Evolutionary conservation across 345 rosid species (phyloP).

Genomic region (Fremontodendron californicum): DNA sequence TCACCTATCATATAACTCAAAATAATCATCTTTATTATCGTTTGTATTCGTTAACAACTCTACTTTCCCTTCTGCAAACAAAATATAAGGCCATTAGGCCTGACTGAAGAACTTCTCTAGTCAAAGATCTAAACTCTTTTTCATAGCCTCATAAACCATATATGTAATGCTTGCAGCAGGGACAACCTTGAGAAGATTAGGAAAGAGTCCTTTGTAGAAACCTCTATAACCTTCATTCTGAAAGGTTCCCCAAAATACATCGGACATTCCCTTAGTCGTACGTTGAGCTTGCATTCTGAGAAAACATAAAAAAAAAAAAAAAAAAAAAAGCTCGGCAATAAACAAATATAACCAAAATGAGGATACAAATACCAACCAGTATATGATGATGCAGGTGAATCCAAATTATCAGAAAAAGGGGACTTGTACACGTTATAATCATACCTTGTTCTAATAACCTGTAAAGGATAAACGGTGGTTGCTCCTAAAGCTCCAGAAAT

Average conservation of each 20-base stretch:
- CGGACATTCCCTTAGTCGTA: slow-evolving; percentile 56
- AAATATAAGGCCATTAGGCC: not conserved
- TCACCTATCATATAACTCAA: slow-evolving; percentile 23
- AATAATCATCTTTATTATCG: slow-evolving; percentile 25
- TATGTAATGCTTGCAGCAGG: slow-evolving; percentile 52
- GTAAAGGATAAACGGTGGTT: slow-evolving; percentile 88
- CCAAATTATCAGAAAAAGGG: not conserved
- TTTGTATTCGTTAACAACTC: slow-evolving; percentile 22
- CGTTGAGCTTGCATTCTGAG: slow-evolving; percentile 91
- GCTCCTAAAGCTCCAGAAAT: slow-evolving; percentile 91
- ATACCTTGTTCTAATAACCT: slow-evolving; percentile 90
- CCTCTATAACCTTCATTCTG: slow-evolving; percentile 73
- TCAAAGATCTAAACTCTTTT: slow-evolving; percentile 65
- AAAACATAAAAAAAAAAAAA: slow-evolving; percentile 10
- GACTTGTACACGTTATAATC: not conserved
- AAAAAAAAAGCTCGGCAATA: not conserved
- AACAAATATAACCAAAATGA: not conserved
- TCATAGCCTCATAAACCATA: slow-evolving; percentile 78
- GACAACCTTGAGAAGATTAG: slow-evolving; percentile 73
- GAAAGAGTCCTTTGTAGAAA: slow-evolving; percentile 87
- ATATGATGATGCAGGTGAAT: not conserved
- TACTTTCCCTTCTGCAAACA: not conserved
- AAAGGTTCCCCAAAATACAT: slow-evolving; percentile 74
- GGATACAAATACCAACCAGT: not conserved
- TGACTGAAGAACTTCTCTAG: slow-evolving; percentile 13